phyloP scores from a whole-genome alignment of 441 rosid genomes.

The Theobroma grandiflorum region DNA sequence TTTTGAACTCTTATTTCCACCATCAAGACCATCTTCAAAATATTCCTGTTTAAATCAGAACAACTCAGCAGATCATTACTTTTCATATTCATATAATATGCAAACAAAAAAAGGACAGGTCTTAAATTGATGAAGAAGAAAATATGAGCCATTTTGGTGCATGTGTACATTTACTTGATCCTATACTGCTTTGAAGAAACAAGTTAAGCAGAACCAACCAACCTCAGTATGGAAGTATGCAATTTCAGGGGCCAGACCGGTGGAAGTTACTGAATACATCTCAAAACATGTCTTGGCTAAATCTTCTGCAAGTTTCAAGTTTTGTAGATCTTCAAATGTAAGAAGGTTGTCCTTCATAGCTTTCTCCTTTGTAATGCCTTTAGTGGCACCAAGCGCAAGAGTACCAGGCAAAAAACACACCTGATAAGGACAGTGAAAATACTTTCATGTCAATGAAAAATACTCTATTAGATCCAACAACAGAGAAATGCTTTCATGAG shows the following conservation, averaged over 20 bases:
- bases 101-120: neutral
- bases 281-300: constrained; percentile 93
- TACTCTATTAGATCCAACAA: neutral
- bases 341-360: constrained; percentile 83
- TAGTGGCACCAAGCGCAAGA: constrained; percentile 97
- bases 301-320: constrained; percentile 95
- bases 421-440: constrained; percentile 40
- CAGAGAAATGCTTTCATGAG: neutral
- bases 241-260: constrained; percentile 98
- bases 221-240: constrained; percentile 96
- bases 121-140: neutral
- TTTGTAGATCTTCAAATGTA: constrained; percentile 87
- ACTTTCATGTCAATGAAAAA: constrained; percentile 21
- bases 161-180: constrained; percentile 18
- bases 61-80: constrained; percentile 30
- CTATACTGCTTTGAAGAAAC: constrained; percentile 4
- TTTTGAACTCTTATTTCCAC: constrained; percentile 85
- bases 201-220: constrained; percentile 30
- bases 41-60: constrained; percentile 63
- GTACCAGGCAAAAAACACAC: constrained; percentile 96
- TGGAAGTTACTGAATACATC: constrained; percentile 93
- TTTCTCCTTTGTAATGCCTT: constrained; percentile 80
- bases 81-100: constrained; percentile 21
- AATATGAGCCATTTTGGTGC: neutral
- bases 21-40: constrained; percentile 84